These are phyloP conservation scores for Xylaria curta DNA, from an alignment of 495 filamentous ascomycete species.

Conservation along the genomic window DNA sequence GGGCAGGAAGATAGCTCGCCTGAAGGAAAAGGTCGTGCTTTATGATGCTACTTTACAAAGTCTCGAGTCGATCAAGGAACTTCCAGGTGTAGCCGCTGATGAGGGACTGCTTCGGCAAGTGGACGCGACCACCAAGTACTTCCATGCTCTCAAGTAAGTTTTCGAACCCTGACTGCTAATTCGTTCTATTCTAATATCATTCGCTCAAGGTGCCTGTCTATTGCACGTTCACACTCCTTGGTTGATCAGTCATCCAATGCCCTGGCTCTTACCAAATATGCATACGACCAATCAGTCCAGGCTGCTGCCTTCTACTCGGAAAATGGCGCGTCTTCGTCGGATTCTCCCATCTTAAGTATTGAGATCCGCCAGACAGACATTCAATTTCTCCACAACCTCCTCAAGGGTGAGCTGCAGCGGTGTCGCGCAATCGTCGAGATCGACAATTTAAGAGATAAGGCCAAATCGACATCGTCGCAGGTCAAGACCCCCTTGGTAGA, in stretches of 20 bases:
- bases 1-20: constrained; percentile 70
- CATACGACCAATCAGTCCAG: constrained; percentile 61
- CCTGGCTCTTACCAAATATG: constrained; percentile 79
- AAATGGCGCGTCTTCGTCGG: constrained; percentile 34
- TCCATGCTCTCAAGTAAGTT: constrained; percentile 81
- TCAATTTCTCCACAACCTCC: constrained; percentile 61
- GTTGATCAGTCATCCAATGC: constrained; percentile 76
- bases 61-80: constrained; percentile 85
- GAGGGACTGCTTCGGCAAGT: constrained; percentile 75
- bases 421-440: constrained; percentile 85
- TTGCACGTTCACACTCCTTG: constrained; percentile 83
- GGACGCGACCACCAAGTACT: constrained; percentile 79
- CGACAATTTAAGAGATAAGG: constrained; percentile 59
- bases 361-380: constrained; percentile 65
- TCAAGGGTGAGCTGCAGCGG: constrained; percentile 73
- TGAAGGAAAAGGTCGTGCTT: constrained; percentile 89
- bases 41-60: constrained; percentile 91
- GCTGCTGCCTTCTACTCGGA: constrained; percentile 42
- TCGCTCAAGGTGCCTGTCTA: constrained; percentile 72
- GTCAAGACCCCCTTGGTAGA: constrained; percentile 65
- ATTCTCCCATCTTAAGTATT: constrained; percentile 53
- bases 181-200: not conserved
- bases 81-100: constrained; percentile 92
- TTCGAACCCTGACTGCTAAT: not conserved
- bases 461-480: constrained; percentile 38